Conservation (phyloP, 768 basidiomycete genomes). For the Kondoa malvinella region DNA sequence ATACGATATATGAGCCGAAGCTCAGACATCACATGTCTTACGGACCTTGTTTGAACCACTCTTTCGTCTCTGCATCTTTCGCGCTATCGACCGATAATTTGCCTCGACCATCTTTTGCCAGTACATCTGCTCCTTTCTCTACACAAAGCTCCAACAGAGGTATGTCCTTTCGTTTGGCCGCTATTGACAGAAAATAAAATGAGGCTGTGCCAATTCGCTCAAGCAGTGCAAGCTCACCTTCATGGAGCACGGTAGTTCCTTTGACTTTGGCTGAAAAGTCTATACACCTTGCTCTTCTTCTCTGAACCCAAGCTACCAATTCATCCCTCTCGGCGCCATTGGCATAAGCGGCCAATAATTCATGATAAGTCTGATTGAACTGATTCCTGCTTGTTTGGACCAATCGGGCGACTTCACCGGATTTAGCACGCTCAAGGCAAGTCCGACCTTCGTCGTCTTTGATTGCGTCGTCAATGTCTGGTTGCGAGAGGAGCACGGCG, state of each 20-base stretch:
- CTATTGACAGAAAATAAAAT: neutral
- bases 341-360: constrained; percentile 23
- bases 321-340: constrained; percentile 12
- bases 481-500: constrained; percentile 57
- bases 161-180: constrained; percentile 46
- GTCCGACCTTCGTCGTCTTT: constrained; percentile 51
- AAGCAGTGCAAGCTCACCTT: constrained; percentile 41
- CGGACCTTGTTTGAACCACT: constrained; percentile 64
- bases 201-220: neutral
- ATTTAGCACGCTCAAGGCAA: constrained; percentile 53
- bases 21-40: constrained; percentile 8
- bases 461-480: constrained; percentile 59
- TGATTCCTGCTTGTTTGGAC: constrained; percentile 64
- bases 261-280: constrained; percentile 42
- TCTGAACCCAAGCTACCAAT: neutral
- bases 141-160: constrained; percentile 67
- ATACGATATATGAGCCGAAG: neutral
- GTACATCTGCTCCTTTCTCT: constrained; percentile 72
- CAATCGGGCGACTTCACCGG: constrained; percentile 46
- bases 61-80: constrained; percentile 58
- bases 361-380: constrained; percentile 24
- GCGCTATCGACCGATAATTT: constrained; percentile 49
- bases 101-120: constrained; percentile 60
- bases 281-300: constrained; percentile 44
- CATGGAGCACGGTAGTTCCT: constrained; percentile 65